Evolutionary conservation across 768 basidiomycete species (phyloP), one percentile per base, ranked within the genome.

Genomic region (Cystoderma amianthinum): DNA sequence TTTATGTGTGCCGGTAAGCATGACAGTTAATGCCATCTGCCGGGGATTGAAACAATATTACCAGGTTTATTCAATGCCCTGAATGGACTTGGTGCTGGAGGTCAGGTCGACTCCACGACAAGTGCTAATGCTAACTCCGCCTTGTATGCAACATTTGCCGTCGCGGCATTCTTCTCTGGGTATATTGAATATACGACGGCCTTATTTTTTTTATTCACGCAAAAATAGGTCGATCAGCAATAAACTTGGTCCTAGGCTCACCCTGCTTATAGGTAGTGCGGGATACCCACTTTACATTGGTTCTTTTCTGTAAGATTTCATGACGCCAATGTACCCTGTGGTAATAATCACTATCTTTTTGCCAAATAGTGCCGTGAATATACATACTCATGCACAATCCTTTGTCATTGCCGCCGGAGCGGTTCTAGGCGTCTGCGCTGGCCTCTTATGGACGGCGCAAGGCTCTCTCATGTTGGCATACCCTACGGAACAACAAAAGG

Each of bases 391-490:
- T 17, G 76, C 78, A 9, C 69, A 69, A 20, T 63, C 63, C 20
- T 90, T 89, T 54, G 76, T 85, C 36, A 77, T 90, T 48, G 74
- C 66, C 12, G 70, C 85, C 2, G 88, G 87, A 16, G 81, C 82
- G 23, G 52, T 85, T 41, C 77, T 89, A 13, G 88, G 88, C 12
- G 47, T 87, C 37, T 85, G 82, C 51, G 87, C 72, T 1, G 72
- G 71, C 35, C 53, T 91, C 33, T 63, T 90, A 6, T 90, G 88
- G 88, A 82, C 86, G 1, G 84, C 86, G 1, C 87, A 91, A 52
- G 89, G 86, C n/a, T 81, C 78, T 13, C 63, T 91, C 45, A 89
- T 90, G 80, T 62, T 92, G 59, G 77, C 85, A 3, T 91, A 91
- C 58, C 84, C 87, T 0, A 87, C 84, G 0, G 87, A 91, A 56